Base-by-base conservation (phyloP, 352 stramenopile genomes). In the Pseudoperonospora humuli region DNA sequence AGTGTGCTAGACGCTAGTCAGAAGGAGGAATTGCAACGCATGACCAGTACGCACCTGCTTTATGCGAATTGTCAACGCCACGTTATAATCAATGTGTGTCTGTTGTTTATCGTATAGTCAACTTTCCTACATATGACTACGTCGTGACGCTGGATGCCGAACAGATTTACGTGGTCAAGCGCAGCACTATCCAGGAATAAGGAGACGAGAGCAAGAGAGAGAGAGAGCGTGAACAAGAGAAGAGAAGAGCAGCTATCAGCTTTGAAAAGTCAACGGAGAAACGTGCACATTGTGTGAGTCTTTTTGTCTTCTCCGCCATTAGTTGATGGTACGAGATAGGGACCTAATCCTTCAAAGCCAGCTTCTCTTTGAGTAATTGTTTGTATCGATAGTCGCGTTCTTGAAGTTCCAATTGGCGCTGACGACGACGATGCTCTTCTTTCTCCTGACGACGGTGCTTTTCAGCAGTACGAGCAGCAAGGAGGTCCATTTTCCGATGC, bases 101-200 rank as follows among this genome's bases (percentile, higher is more conserved):
- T 32, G 1, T 1, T 6, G n/a, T 32, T 1, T 28, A 7, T 28
- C 5, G 11, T 55, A 15, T 32, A 85, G 74, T 91, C 38, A 71
- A 68, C 5, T 88, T 84, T 33, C 67, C 78, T 0, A 70, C 50
- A 2, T 88, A 71, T 42, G 63, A 86, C 36, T 88, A 73, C 32
- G 68, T 72, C 1, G 75, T 91, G 40, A 85, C 74, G 35, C 59
- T 84, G 27, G 72, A 78, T 52, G 61, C 43, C 20, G 39, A 69
- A 24, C 69, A 86, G 44, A 66, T 88, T 36, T 88, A 85, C 57
- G 57, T 91, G 37, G 74, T 88, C 20, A 87, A 91, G 67, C 64
- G 73, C 44, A 67, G 49, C 32, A 75, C 39, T 37, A 41, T 47
- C 4, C 38, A 57, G 38, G 41, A 63, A 42, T 62, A 70, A 47